Evolutionary conservation across 495 filamentous ascomycete genomes (phyloP), one percentile per base, ranked within the genome.

Genomic region (Aspergillus cavernicola): DNA sequence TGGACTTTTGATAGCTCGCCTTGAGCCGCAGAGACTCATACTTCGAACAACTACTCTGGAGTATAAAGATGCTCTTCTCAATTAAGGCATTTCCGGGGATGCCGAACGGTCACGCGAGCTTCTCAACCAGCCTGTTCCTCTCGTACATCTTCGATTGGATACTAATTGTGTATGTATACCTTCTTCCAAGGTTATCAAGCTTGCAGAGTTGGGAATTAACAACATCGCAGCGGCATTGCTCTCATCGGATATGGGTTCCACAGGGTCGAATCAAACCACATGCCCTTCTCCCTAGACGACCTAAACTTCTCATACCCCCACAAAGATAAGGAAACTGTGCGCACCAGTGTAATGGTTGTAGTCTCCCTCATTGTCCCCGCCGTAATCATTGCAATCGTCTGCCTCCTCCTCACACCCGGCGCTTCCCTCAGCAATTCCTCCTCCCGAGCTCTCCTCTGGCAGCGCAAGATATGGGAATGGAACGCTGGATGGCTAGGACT

Each of bases 401-500:
- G 67, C 43, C 56, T 83, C 9, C 40, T 82, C 13, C 56, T 85
- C 40, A 68, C 80, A 1, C 79, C 80, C 2, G 75, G 77, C 6
- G 33, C 33, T 2, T 32, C 42, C 15, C 4, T 72, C 72, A 6
- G 59, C 61, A 2, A 63, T 56, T 57, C 50, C 31, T 56, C 68
- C 4, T 66, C 75, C 3, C 55, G 43, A 35, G 46, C 65, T n/a
- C 59, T 68, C 23, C 52, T 72, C 4, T 74, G 67, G 72, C 58
- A 62, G 41, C 59, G 72, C 18, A 83, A 80, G 61, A 37, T 83
- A 1, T 88, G 85, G 80, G 84, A 85, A 58, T 82, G 77, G 75
- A 83, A 86, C 56, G 78, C 73, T 2, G 84, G 79, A 12, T 82
- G 81, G 79, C 70, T 87, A 62, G 85, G 85, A 0, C 66, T 89